A percentile compares a stretch with the other conserved stretches of the same genome.
phyloP scores from a whole-genome alignment of 140 eudicot species.

The Stevia rebaudiana region DNA sequence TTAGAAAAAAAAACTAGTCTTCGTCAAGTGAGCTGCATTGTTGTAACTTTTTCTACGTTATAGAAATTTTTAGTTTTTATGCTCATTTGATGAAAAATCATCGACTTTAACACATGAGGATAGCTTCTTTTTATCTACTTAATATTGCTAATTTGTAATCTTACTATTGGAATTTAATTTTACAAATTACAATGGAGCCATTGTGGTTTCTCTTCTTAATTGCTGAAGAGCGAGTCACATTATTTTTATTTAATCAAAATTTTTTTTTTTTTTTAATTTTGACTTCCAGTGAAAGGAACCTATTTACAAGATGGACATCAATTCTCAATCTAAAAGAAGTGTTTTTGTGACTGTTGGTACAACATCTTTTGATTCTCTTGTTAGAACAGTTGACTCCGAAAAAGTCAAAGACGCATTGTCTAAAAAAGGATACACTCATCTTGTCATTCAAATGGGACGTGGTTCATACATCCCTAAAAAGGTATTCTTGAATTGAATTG shows the following conservation, averaged over 20 bases:
- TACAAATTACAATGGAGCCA: too few relatives aligned
- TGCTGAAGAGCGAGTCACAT: too few relatives aligned
- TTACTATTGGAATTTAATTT: too few relatives aligned
- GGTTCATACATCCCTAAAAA: conserved; percentile 76
- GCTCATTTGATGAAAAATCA: neutral
- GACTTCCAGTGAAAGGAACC: conserved; percentile 1
- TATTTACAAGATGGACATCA: conserved; percentile 31
- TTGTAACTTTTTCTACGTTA: neutral
- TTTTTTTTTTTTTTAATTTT: neutral
- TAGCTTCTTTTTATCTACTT: too few relatives aligned
- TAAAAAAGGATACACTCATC: conserved; percentile 71
- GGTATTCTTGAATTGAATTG: conserved; percentile 32
- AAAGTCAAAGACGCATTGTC: conserved; percentile 58
- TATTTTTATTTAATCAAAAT: too few relatives aligned
- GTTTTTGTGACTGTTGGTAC: conserved; percentile 97
- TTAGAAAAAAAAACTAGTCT: neutral
- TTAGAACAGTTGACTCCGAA: conserved; percentile 55
- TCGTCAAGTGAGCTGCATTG: neutral
- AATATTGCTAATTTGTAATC: neutral
- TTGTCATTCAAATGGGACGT: conserved; percentile 89
- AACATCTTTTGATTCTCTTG: conserved; percentile 78
- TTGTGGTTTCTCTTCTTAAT: too few relatives aligned
- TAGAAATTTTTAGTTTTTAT: neutral
- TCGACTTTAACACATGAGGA: neutral
- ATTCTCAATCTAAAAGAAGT: conserved; percentile 28